A percentile compares a stretch with the other conserved stretches of the same genome.
Conservation (phyloP, 1,284 basidiomycete species). For the Ceratorhiza oryzae-sativae region DNA sequence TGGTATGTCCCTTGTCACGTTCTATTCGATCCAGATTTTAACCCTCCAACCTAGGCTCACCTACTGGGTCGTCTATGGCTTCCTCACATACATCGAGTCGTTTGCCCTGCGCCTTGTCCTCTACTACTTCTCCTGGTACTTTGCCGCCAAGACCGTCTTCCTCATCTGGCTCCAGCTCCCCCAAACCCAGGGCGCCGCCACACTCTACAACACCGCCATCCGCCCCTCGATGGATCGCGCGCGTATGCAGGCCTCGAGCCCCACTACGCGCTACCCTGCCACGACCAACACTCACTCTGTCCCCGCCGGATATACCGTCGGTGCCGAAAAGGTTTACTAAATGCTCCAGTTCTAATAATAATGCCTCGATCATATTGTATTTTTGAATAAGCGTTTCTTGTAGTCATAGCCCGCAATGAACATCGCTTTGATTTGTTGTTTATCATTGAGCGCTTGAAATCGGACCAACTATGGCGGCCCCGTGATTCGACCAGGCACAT, state of each 20-base stretch:
- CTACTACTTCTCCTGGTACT: constrained; percentile 90
- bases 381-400: neutral
- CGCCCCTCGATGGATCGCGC: constrained; percentile 40
- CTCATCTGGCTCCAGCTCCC: constrained; percentile 88
- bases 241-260: constrained; percentile 21
- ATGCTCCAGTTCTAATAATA: neutral
- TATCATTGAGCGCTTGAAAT: no score
- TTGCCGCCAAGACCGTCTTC: constrained; percentile 86
- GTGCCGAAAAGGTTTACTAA: constrained; percentile 31
- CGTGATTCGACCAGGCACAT: no score
- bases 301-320: constrained; percentile 27
- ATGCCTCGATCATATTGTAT: neutral
- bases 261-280: constrained; percentile 38
- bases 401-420: constrained; percentile 6
- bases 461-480: no score
- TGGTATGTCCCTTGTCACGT: constrained; percentile 66
- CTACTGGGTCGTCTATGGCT: constrained; percentile 87
- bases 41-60: constrained; percentile 61
- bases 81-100: constrained; percentile 85
- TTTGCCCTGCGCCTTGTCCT: constrained; percentile 75
- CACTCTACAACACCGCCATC: constrained; percentile 40
- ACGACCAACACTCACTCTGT: constrained; percentile 45
- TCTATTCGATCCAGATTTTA: no score
- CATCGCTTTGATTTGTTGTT: no score
- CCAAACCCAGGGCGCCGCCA: constrained; percentile 56